Evolutionary conservation across 2,329 filamentous ascomycete species (phyloP).

Genomic region (Aspergillus amoenus): DNA sequence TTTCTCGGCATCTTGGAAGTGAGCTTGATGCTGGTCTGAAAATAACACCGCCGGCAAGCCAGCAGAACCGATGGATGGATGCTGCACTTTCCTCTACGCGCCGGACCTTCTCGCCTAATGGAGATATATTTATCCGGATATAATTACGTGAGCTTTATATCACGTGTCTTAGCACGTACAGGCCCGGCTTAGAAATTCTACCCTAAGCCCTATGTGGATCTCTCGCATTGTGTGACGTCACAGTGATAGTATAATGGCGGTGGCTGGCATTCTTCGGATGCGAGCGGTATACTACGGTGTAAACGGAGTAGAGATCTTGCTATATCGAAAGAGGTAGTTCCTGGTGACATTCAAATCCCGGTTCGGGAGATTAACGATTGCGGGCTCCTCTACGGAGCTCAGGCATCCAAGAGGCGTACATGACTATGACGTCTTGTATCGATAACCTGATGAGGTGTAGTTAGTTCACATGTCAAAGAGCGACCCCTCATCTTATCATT

Average conservation of each 20-base stretch:
- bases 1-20: conserved; percentile 43
- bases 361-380: neutral
- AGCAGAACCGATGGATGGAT: conserved; percentile 10
- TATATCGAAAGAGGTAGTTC: neutral
- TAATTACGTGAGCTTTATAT: neutral
- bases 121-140: conserved; percentile 6
- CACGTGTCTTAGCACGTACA: conserved; percentile 10
- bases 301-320: neutral
- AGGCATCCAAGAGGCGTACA: neutral
- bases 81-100: conserved; percentile 13
- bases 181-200: neutral
- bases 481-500: neutral
- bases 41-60: conserved; percentile 1
- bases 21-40: conserved; percentile 2
- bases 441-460: neutral
- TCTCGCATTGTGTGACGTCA: conserved; percentile 6
- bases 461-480: neutral
- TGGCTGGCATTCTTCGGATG: conserved; percentile 3
- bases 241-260: neutral
- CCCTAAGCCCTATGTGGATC: conserved; percentile 9
- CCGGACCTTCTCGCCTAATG: conserved; percentile 4
- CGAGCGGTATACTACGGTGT: conserved; percentile 1
- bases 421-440: neutral
- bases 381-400: too few relatives aligned
- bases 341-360: neutral